These are phyloP conservation scores for Porodaedalea pini DNA, from an alignment of 1,284 basidiomycete genomes.

Conservation along the genomic window DNA sequence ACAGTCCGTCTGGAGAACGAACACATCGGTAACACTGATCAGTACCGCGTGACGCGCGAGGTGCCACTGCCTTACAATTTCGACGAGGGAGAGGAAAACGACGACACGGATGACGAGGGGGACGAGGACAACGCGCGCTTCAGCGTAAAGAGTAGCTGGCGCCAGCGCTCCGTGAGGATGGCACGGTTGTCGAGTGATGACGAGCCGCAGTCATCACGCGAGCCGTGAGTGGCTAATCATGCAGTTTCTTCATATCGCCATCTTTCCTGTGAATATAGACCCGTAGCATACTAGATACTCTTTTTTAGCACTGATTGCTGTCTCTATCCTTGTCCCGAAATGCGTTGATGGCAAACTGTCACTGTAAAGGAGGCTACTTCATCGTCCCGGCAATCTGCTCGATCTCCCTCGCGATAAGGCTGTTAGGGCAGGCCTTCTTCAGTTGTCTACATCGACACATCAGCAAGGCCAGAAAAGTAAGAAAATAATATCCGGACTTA, in stretches of 20 bases:
- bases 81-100: constrained; percentile 35
- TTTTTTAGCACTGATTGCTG: too few species aligned
- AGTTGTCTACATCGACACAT: constrained; percentile 48
- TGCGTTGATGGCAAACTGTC: not conserved
- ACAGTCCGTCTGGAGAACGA: constrained; percentile 82
- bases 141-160: constrained; percentile 11
- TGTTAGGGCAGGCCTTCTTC: constrained; percentile 69
- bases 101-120: constrained; percentile 37
- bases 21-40: constrained; percentile 81
- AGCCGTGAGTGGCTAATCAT: not conserved
- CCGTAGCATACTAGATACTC: not conserved
- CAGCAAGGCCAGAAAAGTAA: constrained; percentile 8
- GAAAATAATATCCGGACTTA: constrained; percentile 45
- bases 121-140: constrained; percentile 33
- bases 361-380: constrained; percentile 40
- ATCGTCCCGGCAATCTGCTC: constrained; percentile 66
- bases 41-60: constrained; percentile 78
- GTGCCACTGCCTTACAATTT: constrained; percentile 73
- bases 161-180: constrained; percentile 10
- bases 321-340: not conserved
- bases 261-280: too few species aligned
- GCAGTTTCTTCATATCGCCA: not conserved
- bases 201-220: not conserved
- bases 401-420: constrained; percentile 72
- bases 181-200: constrained; percentile 8